Percentiles rank a stretch among this genome's conserved stretches.
These are phyloP conservation scores for Solanum virginianum DNA, from an alignment of 257 asterid species.

Conservation along the genomic window DNA sequence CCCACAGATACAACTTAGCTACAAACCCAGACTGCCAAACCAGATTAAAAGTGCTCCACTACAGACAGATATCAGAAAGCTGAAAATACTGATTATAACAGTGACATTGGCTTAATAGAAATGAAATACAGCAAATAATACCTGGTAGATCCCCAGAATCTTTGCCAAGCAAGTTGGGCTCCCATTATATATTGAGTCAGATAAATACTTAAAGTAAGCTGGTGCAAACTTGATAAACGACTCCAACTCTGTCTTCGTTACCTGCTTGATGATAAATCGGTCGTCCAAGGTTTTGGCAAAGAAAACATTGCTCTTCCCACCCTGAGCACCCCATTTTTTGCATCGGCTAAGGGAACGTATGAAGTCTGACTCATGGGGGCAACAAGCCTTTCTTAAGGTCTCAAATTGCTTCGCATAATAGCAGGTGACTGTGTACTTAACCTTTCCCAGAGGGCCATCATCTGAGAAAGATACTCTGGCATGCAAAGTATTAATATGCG, in stretches of 20 bases:
- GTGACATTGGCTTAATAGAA: background rate
- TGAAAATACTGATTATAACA: background rate
- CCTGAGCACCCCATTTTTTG: conserved; percentile 99
- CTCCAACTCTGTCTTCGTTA: conserved; percentile 94
- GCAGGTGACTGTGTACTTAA: conserved; percentile 60
- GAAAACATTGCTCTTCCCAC: conserved; percentile 95
- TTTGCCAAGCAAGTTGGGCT: conserved; percentile 94
- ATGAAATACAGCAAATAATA: conserved; percentile 10
- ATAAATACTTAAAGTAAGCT: conserved; percentile 66
- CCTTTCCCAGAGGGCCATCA: conserved; percentile 64
- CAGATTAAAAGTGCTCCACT: background rate
- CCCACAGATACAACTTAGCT: background rate
- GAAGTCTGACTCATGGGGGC: conserved; percentile 73
- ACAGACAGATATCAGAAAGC: background rate
- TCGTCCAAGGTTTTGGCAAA: conserved; percentile 95
- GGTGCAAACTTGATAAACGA: conserved; percentile 93
- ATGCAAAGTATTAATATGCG: conserved; percentile 58
- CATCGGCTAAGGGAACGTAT: conserved; percentile 82
- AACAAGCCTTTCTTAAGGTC: conserved; percentile 70
- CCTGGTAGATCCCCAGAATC: conserved; percentile 96
- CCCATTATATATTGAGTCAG: conserved; percentile 54
- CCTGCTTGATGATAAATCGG: conserved; percentile 88
- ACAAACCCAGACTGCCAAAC: background rate
- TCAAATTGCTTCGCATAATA: conserved; percentile 78
- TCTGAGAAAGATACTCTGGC: conserved; percentile 49